Evolutionary conservation across 2,329 filamentous ascomycete species (phyloP), one percentile per base, ranked within the genome.

Genomic region (Chalara sp.): DNA sequence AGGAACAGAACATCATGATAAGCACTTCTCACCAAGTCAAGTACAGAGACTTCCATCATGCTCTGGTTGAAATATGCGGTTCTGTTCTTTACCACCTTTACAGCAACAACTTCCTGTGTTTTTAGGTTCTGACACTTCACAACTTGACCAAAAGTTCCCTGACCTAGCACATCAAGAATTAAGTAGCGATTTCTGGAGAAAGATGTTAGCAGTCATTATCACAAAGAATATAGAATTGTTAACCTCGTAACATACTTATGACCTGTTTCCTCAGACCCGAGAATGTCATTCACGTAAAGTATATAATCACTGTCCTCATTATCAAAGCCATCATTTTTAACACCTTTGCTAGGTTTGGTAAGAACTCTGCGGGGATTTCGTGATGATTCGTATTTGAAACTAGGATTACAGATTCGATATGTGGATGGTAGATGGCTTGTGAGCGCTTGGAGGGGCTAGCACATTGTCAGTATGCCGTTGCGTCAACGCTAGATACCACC

Each of bases 251-350:
- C 83, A 61, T 75, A 90, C 88, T 97, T 99, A 75, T 99, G 93
- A 40, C 93, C 93, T 56, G 92, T 92, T 69, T 99, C 93, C 70
- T 99, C 93, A 11, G 92, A 97, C 7, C 93, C 93, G 49, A 99
- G 75, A 57, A 99, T 99, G 67, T 99, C 93, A 68, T 99, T 99
- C 62, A 99, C 93, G 63, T 97, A 99, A 60, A 99, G 81, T 64
- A 99, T 99, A 67, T 99, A 99, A 66, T 99, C 93, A 68, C 93
- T 97, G 61, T 99, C 93, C 68, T 99, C 93, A 61, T 99, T 99
- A 66, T 99, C 93, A 65, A 93, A 99, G 4, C 93, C 93, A 72
- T 99, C 93, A 65, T 99, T 99, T 78, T 99, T 99, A 56, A 88
- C 82, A 11, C 93, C 93, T 72, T 99, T 99, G 79, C 93, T 97